Base-by-base conservation (phyloP, 192 early-diverging fungal genomes). In the Backusella tarrabulga region DNA sequence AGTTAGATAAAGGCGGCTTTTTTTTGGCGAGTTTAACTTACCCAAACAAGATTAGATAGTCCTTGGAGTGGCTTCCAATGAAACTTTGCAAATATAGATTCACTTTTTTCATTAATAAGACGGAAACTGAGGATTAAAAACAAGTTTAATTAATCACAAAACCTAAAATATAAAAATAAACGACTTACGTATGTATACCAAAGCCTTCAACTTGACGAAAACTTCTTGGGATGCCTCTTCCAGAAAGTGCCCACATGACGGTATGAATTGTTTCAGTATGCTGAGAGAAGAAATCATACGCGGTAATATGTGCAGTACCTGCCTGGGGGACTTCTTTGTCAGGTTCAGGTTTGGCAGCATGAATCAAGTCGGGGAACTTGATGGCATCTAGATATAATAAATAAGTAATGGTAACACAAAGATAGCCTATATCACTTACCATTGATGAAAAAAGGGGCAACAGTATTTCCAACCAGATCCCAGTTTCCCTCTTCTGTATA, bases 381-480 rank as follows among this genome's bases (percentile, higher is more conserved):
- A 86, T 84, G 17, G 72, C 77, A 70, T 87, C 85, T 76, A 34
- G 0, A 68, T 32, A 5, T 3, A 29, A 42, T 5, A 17, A 15
- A 17, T 44, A 44, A 44, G 42, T 44, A 32, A 32, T 32, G 32
- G 32, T 32, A 44, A 44, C 12, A 40, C 11, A 52, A n/a, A 12
- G 21, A 44, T 44, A 0, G 0, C 4, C 4, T 5, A 4, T 17
- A 19, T 44, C 14, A 17, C 15, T 12, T 76, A 76, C 75, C 75
- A 23, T 85, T 76, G 54, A 87, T 77, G 75, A 85, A 88, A 54
- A 87, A 87, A 17, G 84, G 80, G 15, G 86, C 82, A 46, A 76
- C 76, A 75, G 74, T 73, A 63, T 83, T 81, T 3, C 85, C 86
- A 23, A 87, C 85, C 12, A 69, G 32, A 66, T 76, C 74, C 26